Evolutionary conservation across 2,329 filamentous ascomycete genomes (phyloP), one percentile per base, ranked within the genome.

Genomic region (Cladophialophora exuberans): DNA sequence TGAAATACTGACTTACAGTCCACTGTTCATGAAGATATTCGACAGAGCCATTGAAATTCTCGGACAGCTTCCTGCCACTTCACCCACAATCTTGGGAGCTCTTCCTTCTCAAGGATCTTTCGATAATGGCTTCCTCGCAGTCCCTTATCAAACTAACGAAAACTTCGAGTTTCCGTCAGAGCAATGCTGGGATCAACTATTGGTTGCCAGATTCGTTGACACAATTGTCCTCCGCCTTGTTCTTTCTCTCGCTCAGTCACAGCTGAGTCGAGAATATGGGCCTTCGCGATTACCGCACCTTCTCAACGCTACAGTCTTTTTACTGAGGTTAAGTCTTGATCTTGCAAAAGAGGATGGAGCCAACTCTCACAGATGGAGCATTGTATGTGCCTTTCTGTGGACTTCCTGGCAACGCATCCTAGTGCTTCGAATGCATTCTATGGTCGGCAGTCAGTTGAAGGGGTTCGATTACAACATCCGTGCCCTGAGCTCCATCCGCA

Each of bases 371-470:
- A 39, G 35, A 11, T 39, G 35, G 35, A 17, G 17, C 6, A 20
- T 39, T 3, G 17, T 39, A 11, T 39, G 35, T 17, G 35, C 15
- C 10, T 39, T 39, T 20, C 17, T 39, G 15, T 39, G 35, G 35
- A 39, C 35, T 4, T 39, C 35, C n/a, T 39, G 35, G 35, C 35
- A 39, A 11, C 18, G 17, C 17, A 39, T 39, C 3, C 35, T 39
- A 20, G 22, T 39, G 35, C 15, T 39, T 11, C 35, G 13, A 9
- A 18, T 39, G 35, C 35, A 20, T 10, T 39, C 35, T 87, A 70
- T 97, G 95, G 46, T 83, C 82, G 2, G 91, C 86, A 5, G 85
- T 87, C 3, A 96, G 85, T 61, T 86, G 86, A 44, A 86, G 97
- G 1, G 83, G 84, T 61, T 82, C 81, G 46, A 96, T 78, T 17